Percentiles rank a stretch among this genome's conserved stretches.
Evolutionary conservation across 2,329 filamentous ascomycete species (phyloP).

Genomic region (Gaeumannomyces tritici): DNA sequence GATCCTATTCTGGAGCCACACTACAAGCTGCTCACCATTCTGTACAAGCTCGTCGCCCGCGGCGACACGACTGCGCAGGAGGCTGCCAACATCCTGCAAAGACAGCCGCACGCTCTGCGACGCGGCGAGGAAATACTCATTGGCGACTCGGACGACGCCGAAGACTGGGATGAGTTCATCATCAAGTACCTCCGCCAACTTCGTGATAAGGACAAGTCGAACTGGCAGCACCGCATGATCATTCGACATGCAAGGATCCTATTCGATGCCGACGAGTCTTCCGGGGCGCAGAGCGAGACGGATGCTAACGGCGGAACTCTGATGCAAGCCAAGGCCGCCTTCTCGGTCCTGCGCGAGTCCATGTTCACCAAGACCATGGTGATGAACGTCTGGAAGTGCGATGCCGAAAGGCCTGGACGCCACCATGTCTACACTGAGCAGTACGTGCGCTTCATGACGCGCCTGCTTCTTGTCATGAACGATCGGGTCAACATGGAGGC

Average conservation of each 20-base stretch:
- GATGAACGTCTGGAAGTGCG: slow-evolving; percentile 91
- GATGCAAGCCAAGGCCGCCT: slow-evolving; percentile 66
- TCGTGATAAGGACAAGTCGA: slow-evolving; percentile 73
- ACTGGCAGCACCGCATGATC: slow-evolving; percentile 91
- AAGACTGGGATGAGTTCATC: slow-evolving; percentile 50
- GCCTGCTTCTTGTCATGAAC: slow-evolving; percentile 61
- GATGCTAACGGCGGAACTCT: slow-evolving; percentile 39
- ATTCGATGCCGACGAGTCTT: slow-evolving; percentile 31
- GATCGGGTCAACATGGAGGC: slow-evolving; percentile 71
- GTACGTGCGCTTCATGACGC: slow-evolving; percentile 75
- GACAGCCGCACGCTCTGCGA: slow-evolving; percentile 43
- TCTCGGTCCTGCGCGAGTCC: slow-evolving; percentile 60
- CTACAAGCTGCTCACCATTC: slow-evolving; percentile 76
- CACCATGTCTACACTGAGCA: slow-evolving; percentile 88
- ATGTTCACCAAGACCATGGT: slow-evolving; percentile 92
- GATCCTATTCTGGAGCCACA: slow-evolving; percentile 86
- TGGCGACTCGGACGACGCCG: slow-evolving; percentile 38
- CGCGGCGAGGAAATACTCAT: slow-evolving; percentile 36
- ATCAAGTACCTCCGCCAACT: slow-evolving; percentile 41
- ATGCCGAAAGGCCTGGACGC: slow-evolving; percentile 70
- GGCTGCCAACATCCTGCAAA: slow-evolving; percentile 41
- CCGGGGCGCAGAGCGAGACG: slow-evolving; percentile 24
- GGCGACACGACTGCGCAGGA: slow-evolving; percentile 36
- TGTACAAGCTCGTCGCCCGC: slow-evolving; percentile 68
- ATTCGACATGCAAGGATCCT: slow-evolving; percentile 57